These are phyloP conservation scores for Eucalyptus decipiens DNA, from an alignment of 345 rosid genomes.

Conservation along the genomic window DNA sequence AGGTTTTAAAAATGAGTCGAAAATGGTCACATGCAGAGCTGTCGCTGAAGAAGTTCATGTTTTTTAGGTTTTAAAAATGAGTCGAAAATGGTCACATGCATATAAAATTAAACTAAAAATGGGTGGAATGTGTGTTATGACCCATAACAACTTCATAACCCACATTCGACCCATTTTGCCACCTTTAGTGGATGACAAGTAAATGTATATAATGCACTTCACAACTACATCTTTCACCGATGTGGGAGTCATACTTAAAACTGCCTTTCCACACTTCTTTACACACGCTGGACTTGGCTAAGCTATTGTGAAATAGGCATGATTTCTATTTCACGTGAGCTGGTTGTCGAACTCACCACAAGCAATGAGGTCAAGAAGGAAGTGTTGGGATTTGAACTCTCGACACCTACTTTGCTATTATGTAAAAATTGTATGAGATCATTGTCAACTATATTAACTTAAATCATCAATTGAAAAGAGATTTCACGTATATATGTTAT, in stretches of 20 bases:
- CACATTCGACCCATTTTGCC: no score
- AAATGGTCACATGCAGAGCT: no score
- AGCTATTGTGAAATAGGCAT: neutral
- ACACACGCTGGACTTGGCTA: fast-evolving
- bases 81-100: no score
- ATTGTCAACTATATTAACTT: neutral
- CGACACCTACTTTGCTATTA: fast-evolving
- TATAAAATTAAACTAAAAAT: no score
- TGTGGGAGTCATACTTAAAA: neutral
- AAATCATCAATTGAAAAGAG: fast-evolving
- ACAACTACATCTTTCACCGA: fast-evolving
- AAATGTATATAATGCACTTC: neutral
- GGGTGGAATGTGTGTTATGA: no score
- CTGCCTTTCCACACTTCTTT: neutral
- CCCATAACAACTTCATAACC: no score
- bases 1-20: no score
- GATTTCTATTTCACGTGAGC: neutral
- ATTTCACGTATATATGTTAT: fast-evolving
- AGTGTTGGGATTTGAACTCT: neutral
- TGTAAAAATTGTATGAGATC: neutral
- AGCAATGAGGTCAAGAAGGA: neutral
- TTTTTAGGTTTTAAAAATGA: no score
- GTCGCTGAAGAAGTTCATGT: no score
- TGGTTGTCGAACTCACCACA: fast-evolving
- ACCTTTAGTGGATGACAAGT: neutral